Percentiles rank a stretch among this genome's conserved stretches.
Evolutionary conservation across 108 stramenopile genomes (phyloP).

Genomic region (Cyclotella atomus): DNA sequence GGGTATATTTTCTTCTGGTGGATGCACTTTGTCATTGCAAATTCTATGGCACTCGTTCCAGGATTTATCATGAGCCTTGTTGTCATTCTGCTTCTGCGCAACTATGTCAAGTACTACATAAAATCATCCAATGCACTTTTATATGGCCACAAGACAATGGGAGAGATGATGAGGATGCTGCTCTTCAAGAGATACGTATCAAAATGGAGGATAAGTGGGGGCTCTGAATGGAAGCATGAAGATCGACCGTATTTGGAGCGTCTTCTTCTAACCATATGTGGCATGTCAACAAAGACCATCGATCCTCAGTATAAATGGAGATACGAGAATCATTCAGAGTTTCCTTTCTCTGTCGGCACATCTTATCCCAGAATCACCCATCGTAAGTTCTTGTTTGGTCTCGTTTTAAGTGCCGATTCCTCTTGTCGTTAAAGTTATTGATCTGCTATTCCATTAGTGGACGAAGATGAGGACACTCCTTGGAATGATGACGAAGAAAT

Average conservation of each 20-base stretch:
- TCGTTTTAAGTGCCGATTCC: not conserved
- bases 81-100: slow-evolving; percentile 44
- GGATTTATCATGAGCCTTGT: slow-evolving; percentile 47
- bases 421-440: not conserved
- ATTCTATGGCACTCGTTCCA: slow-evolving; percentile 47
- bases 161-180: slow-evolving; percentile 50
- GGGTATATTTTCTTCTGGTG: slow-evolving; percentile 53
- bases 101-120: slow-evolving; percentile 54
- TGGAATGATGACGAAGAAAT: slow-evolving; percentile 8
- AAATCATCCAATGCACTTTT: slow-evolving; percentile 39
- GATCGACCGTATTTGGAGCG: slow-evolving; percentile 6
- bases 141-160: slow-evolving; percentile 56
- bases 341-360: slow-evolving; percentile 72
- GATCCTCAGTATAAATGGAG: slow-evolving; percentile 31
- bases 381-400: slow-evolving; percentile 51
- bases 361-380: slow-evolving; percentile 67
- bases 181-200: slow-evolving; percentile 39
- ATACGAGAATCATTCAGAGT: slow-evolving; percentile 64
- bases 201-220: slow-evolving; percentile 41
- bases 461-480: not conserved
- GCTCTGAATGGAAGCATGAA: slow-evolving; percentile 4
- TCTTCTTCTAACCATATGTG: not conserved
- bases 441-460: not conserved
- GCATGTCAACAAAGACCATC: not conserved
- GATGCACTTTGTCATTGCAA: slow-evolving; percentile 60